phyloP scores from a whole-genome alignment of 169 alveolate genomes.

The Pseudocohnilembus persalinus region DNA sequence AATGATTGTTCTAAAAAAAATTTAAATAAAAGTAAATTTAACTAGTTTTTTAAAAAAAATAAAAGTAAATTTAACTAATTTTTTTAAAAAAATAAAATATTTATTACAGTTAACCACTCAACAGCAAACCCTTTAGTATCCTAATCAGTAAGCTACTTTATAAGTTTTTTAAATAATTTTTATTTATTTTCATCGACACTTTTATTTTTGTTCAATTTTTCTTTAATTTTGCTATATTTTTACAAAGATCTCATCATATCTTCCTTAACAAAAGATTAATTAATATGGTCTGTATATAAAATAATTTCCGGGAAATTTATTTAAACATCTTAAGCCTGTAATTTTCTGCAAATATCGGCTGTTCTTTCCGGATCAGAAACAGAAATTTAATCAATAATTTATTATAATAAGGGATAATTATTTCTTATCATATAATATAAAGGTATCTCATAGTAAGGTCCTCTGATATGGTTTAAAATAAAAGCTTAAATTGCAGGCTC shows the following conservation, averaged over 20 bases:
- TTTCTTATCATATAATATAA: too few species aligned
- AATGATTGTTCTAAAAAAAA: not conserved
- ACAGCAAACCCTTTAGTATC: not conserved
- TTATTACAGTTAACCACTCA: not conserved
- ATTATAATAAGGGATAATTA: too few species aligned
- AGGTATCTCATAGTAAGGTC: not conserved
- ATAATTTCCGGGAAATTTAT: not conserved
- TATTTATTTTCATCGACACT: not conserved
- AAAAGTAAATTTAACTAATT: too few species aligned
- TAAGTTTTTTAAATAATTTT: too few species aligned
- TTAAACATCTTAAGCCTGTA: not conserved
- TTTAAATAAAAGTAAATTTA: too few species aligned
- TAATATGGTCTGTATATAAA: not conserved
- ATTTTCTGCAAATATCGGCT: not conserved
- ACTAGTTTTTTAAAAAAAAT: too few species aligned
- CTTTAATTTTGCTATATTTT: too few species aligned
- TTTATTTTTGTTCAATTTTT: not conserved
- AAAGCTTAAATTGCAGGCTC: not conserved
- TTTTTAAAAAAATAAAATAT: too few species aligned
- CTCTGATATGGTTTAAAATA: not conserved
- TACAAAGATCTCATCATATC: not conserved
- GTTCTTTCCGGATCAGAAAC: not conserved
- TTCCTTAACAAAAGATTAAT: too few species aligned
- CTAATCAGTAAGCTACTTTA: not conserved
- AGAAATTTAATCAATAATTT: not conserved